Base-by-base conservation (phyloP, 2,329 filamentous ascomycete genomes). In the Sporothrix humicola region DNA sequence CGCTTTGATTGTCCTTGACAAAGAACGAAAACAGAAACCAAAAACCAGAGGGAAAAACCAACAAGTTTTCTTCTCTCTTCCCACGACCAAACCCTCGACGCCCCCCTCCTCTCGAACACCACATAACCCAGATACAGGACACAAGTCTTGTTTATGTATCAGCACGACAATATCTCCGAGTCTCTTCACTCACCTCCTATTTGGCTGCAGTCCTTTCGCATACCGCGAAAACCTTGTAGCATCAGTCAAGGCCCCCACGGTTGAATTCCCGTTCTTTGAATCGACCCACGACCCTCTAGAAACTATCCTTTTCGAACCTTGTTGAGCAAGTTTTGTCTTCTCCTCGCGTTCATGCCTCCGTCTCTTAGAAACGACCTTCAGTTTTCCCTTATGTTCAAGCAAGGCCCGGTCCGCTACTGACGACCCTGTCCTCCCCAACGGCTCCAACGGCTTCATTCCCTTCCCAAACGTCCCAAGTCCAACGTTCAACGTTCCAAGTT, bases 191-290 rank as follows among this genome's bases (percentile, higher is more conserved):
- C 92, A 87, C 91, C 91, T 89, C 93, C 93, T 88, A 90, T 93
- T 88, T 93, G 94, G 93, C 93, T 97, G 93, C 94, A 95, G 90
- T 88, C 92, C 89, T 97, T 97, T 93, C 94, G 94, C 90, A 94
- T 93, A 92, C 89, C 91, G 91, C 91, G 93, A 89, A 97, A 93
- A 91, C 93, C 91, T 88, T 93, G 93, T 92, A 95, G 92, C 88
- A 90, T 90, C 84, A 90, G 94, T 85, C 92, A 94, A 85, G 92
- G 90, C 86, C 94, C 93, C 81, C 95, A 96, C 93, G 95, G 95
- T 89, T 98, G 94, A 95, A 71, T 50, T 13, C 17, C 44, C 37
- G 6, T 13, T 46, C 23, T 37, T 37, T 37, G 31, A 37, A 37
- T 37, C 31, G 31, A 37, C 31, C 42, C 26, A 50, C 77, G 20